Evolutionary conservation across 2,329 filamentous ascomycete genomes (phyloP).

Genomic region (Bimuria novae-zelandiae): DNA sequence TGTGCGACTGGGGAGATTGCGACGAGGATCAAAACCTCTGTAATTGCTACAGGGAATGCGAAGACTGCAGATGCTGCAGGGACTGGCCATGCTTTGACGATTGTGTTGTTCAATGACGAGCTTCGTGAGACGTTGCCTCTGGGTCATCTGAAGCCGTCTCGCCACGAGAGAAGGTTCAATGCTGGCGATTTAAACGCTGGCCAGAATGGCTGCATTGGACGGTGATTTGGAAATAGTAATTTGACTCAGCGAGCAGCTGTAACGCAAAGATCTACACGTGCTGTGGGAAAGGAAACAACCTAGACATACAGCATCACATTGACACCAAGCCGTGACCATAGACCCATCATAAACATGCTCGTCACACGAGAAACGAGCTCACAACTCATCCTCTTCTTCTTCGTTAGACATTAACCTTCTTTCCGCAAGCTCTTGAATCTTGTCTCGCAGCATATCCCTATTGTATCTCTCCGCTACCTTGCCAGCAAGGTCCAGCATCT

Average conservation of each 20-base stretch:
- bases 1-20: not conserved
- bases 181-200: no score
- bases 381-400: constrained; percentile 46
- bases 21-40: constrained; percentile 1
- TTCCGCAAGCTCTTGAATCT: constrained; percentile 87
- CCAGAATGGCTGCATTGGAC: no score
- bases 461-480: constrained; percentile 90
- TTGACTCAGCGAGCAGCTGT: no score
- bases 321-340: no score
- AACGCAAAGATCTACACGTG: no score
- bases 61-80: not conserved
- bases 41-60: constrained; percentile 2
- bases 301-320: no score
- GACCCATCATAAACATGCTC: not conserved
- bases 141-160: no score
- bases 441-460: constrained; percentile 77
- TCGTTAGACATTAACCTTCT: constrained; percentile 66
- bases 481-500: constrained; percentile 88
- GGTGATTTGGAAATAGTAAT: no score
- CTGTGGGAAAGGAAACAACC: no score
- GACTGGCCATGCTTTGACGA: not conserved
- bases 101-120: not conserved
- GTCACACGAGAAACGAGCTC: not conserved
- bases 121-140: no score
- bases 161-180: no score